Percentiles rank a stretch among this genome's conserved stretches.
phyloP scores from a whole-genome alignment of 768 basidiomycete species.

The Lanmaoa rubissima region DNA sequence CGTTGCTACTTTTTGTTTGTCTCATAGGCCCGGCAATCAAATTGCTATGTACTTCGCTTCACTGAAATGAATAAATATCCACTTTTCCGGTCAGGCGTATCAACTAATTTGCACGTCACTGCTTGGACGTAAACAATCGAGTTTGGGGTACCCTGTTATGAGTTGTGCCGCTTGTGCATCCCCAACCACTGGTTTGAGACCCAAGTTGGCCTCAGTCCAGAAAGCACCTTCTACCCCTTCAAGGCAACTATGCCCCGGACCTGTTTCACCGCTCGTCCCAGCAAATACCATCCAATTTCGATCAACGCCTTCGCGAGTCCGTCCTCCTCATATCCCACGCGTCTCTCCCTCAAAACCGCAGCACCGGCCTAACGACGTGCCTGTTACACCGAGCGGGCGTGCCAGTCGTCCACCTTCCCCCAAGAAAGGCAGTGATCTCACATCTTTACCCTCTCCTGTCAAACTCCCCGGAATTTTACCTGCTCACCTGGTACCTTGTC shows the following conservation, averaged over 20 bases:
- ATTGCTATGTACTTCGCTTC: no score
- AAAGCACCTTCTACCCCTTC: slow-evolving; percentile 24
- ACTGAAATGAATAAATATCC: no score
- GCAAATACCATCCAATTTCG: slow-evolving; percentile 8
- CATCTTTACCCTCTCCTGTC: slow-evolving; percentile 10
- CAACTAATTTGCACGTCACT: no score
- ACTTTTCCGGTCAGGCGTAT: no score
- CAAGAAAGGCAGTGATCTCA: slow-evolving; percentile 8
- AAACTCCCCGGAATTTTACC: slow-evolving; percentile 35
- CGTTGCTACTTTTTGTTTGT: no score
- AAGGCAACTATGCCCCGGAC: background rate
- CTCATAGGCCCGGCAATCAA: no score
- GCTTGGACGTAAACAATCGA: no score
- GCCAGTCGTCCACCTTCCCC: slow-evolving; percentile 9
- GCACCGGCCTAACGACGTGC: slow-evolving; percentile 3
- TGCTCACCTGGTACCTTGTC: slow-evolving; percentile 41
- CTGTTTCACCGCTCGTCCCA: background rate
- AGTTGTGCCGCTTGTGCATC: slow-evolving; percentile 7
- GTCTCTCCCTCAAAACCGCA: slow-evolving; percentile 17
- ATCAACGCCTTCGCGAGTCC: slow-evolving; percentile 13
- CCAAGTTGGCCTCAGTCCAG: background rate
- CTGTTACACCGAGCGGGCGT: slow-evolving; percentile 18
- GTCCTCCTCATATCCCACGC: slow-evolving; percentile 16
- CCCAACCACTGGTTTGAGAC: slow-evolving; percentile 2
- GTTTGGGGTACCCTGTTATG: no score